Evolutionary conservation across 768 basidiomycete species (phyloP).

Genomic region (Tylopilus intermedius): DNA sequence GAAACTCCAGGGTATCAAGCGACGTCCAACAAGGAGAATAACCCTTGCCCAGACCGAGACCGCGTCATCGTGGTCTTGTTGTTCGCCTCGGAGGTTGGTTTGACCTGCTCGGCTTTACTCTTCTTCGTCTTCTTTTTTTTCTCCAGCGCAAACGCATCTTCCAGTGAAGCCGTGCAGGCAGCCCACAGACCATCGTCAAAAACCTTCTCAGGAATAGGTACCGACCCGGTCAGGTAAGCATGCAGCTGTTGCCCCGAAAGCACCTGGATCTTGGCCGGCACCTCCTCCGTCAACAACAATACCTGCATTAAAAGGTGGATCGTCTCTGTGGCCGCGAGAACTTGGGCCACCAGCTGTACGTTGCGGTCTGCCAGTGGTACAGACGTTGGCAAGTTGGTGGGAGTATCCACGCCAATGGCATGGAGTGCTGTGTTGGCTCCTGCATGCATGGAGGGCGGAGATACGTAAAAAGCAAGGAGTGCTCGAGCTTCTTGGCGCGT

Average conservation of each 20-base stretch:
- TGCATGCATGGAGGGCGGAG: neutral
- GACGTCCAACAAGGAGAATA: conserved; percentile 41
- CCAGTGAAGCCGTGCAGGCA: conserved; percentile 44
- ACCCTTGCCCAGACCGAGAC: conserved; percentile 9
- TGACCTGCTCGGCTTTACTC: conserved; percentile 17
- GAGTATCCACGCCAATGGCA: conserved; percentile 10
- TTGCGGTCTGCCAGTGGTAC: conserved; percentile 49
- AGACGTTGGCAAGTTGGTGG: conserved; percentile 3
- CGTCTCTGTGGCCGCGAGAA: conserved; percentile 52
- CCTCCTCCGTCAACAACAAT: conserved; percentile 47
- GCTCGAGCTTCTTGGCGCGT: conserved; percentile 55
- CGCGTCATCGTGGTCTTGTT: conserved; percentile 12
- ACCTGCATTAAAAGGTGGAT: conserved; percentile 59
- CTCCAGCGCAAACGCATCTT: conserved; percentile 46
- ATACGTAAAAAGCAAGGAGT: conserved; percentile 49
- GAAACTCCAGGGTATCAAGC: conserved; percentile 20
- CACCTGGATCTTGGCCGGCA: conserved; percentile 41
- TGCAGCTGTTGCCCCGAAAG: conserved; percentile 66
- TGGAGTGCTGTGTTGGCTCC: conserved; percentile 14
- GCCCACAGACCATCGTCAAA: conserved; percentile 40
- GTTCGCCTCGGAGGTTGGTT: conserved; percentile 19
- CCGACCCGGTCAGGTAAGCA: conserved; percentile 37
- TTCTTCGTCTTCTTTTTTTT: conserved; percentile 42
- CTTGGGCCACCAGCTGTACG: conserved; percentile 65
- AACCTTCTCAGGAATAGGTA: conserved; percentile 14